A percentile compares a stretch with the other conserved stretches of the same genome.
phyloP scores from a whole-genome alignment of 2,329 filamentous ascomycete genomes.

The Arthrobotrys megalospora region DNA sequence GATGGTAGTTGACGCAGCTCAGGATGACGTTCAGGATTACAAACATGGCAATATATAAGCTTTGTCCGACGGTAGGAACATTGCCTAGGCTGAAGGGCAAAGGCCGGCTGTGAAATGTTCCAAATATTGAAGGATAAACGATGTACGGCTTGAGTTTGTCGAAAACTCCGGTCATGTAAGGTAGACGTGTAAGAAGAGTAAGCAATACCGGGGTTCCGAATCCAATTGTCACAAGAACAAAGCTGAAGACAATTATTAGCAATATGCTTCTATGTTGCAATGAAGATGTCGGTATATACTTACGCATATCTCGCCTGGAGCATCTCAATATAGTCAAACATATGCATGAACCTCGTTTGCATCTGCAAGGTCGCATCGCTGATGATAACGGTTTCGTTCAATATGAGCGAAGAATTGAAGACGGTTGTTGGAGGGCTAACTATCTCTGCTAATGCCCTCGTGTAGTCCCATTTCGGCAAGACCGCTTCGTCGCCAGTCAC shows the following conservation, averaged over 20 bases:
- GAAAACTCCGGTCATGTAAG: constrained; percentile 63
- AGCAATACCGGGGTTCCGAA: constrained; percentile 65
- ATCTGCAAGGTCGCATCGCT: constrained; percentile 23
- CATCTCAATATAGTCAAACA: constrained; percentile 61
- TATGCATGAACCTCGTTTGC: constrained; percentile 42
- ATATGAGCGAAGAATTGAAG: constrained; percentile 18
- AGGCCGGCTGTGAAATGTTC: constrained; percentile 65
- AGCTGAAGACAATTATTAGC: background rate
- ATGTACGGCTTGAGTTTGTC: constrained; percentile 66
- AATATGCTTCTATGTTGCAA: background rate
- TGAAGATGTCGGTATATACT: constrained; percentile 53
- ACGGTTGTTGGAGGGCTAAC: constrained; percentile 33
- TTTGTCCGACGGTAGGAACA: constrained; percentile 69
- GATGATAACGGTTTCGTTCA: constrained; percentile 23
- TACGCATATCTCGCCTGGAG: constrained; percentile 41
- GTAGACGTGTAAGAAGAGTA: constrained; percentile 64
- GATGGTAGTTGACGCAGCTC: constrained; percentile 65
- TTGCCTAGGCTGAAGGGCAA: constrained; percentile 67
- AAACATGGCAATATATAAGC: constrained; percentile 69
- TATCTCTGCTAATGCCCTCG: constrained; percentile 59
- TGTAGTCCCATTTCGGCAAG: constrained; percentile 65
- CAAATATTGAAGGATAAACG: constrained; percentile 66
- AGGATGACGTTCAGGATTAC: constrained; percentile 67
- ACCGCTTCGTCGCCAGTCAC: constrained; percentile 57
- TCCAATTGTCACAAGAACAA: constrained; percentile 50